Percentiles rank a stretch among this genome's conserved stretches.
phyloP scores from a whole-genome alignment of 2,329 filamentous ascomycete species.

The Fonsecaea nubica region DNA sequence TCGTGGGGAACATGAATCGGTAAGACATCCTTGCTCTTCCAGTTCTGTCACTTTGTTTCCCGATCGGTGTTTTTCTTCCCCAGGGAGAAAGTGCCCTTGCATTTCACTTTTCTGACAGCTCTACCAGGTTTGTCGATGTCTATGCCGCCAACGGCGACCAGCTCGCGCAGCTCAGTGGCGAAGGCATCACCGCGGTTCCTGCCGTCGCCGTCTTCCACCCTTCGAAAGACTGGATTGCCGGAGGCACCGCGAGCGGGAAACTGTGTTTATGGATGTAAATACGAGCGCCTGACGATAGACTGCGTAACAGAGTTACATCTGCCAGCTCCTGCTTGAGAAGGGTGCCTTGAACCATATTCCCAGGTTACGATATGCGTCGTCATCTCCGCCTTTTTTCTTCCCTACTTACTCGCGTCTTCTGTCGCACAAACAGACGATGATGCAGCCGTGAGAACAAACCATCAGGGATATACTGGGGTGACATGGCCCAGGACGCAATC shows the following conservation, averaged over 20 bases:
- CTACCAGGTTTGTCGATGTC: slow-evolving; percentile 79
- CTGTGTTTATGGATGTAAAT: slow-evolving; percentile 82
- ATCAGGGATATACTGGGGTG: no score
- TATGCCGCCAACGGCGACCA: slow-evolving; percentile 84
- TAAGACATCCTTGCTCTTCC: slow-evolving; percentile 11
- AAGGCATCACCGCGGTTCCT: slow-evolving; percentile 93
- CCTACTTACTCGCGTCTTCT: neutral
- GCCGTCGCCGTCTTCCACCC: slow-evolving; percentile 92
- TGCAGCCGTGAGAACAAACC: no score
- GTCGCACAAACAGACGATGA: no score
- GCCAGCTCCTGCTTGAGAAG: neutral
- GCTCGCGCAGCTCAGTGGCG: slow-evolving; percentile 83
- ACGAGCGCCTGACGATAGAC: neutral
- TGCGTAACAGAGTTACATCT: neutral
- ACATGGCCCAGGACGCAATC: no score
- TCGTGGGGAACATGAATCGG: slow-evolving; percentile 95
- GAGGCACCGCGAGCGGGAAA: slow-evolving; percentile 90
- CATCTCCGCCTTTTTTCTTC: neutral
- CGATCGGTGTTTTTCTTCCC: neutral
- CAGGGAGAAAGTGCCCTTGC: neutral
- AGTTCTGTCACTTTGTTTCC: neutral
- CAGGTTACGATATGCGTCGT: no score
- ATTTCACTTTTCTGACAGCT: neutral
- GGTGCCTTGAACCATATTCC: no score
- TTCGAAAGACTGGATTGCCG: slow-evolving; percentile 86